Conservation (phyloP, 129 eudicot genomes). For the Flaveria brownii region DNA sequence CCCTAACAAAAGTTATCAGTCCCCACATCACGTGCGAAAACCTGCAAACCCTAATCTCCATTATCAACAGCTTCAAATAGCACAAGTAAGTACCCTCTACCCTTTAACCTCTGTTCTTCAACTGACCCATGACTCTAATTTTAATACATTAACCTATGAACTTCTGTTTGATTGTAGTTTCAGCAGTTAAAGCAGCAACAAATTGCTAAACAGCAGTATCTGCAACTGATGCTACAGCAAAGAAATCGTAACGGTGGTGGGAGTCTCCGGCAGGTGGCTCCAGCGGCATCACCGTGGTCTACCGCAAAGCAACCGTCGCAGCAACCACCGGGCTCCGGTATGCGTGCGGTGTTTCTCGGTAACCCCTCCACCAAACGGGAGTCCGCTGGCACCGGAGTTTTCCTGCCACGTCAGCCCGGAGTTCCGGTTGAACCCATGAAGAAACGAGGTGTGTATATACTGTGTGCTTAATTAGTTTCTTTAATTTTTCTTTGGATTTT, state of each 20-base stretch:
- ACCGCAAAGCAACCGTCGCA: slow-evolving; percentile 52
- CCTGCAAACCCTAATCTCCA: slow-evolving; percentile 39
- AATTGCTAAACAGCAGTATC: slow-evolving; percentile 46
- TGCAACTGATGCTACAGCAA: slow-evolving; percentile 39
- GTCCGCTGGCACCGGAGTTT: slow-evolving; percentile 82
- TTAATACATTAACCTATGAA: background rate
- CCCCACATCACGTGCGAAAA: slow-evolving; percentile 20
- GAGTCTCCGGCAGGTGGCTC: slow-evolving; percentile 21
- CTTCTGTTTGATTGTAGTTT: slow-evolving; percentile 25
- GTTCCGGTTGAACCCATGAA: slow-evolving; percentile 54
- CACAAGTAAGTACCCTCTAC: slow-evolving; percentile 43
- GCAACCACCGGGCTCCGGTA: slow-evolving; percentile 55
- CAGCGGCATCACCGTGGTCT: slow-evolving; percentile 62
- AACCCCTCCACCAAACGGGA: slow-evolving; percentile 57
- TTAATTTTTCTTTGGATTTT: background rate
- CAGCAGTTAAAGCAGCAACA: slow-evolving; percentile 50
- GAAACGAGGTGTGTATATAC: slow-evolving; percentile 44
- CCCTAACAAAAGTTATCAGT: slow-evolving; percentile 13
- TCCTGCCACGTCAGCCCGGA: slow-evolving; percentile 69
- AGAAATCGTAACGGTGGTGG: slow-evolving; percentile 27
- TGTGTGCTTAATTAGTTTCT: background rate
- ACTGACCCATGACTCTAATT: background rate
- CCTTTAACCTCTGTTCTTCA: background rate
- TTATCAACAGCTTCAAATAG: slow-evolving; percentile 55
- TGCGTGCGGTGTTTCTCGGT: slow-evolving; percentile 72